Evolutionary conservation across 2,329 filamentous ascomycete species (phyloP).

Genomic region (Nemania serpens): DNA sequence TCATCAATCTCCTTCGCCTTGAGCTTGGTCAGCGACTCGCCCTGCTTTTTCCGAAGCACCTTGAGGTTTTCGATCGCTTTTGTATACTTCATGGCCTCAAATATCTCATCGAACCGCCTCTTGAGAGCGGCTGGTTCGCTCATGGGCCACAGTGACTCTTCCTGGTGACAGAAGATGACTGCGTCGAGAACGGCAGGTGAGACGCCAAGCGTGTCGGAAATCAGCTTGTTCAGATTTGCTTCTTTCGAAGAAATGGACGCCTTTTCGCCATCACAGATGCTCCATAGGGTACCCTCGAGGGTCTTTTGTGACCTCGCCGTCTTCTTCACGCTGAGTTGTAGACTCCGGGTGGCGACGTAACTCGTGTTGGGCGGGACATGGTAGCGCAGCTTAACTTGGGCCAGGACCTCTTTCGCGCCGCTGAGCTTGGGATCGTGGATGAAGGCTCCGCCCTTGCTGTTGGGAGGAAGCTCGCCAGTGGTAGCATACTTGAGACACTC

Average conservation of each 20-base stretch:
- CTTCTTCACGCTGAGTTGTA: conserved; percentile 89
- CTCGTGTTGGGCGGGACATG: conserved; percentile 75
- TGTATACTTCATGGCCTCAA: conserved; percentile 95
- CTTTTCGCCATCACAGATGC: conserved; percentile 79
- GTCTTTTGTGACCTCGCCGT: conserved; percentile 77
- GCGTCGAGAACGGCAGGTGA: conserved; percentile 88
- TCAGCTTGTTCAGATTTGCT: conserved; percentile 79
- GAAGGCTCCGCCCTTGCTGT: conserved; percentile 88
- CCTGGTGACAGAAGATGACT: conserved; percentile 98
- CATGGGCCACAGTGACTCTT: conserved; percentile 96
- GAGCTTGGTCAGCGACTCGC: conserved; percentile 71
- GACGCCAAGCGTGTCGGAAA: conserved; percentile 86
- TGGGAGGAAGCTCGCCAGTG: conserved; percentile 89
- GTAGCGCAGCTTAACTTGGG: conserved; percentile 90
- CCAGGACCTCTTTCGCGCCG: conserved; percentile 85
- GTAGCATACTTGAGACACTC: conserved; percentile 98
- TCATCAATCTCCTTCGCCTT: conserved; percentile 77
- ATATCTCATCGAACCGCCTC: conserved; percentile 96
- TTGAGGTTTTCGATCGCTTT: conserved; percentile 98
- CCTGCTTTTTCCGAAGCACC: conserved; percentile 79
- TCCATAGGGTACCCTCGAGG: conserved; percentile 77
- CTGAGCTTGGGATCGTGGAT: conserved; percentile 95
- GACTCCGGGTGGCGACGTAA: conserved; percentile 81
- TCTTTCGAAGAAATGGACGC: conserved; percentile 78
- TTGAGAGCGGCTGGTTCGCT: conserved; percentile 85